These are phyloP conservation scores for Acacia concinna DNA, from an alignment of 331 rosid species.

Conservation along the genomic window DNA sequence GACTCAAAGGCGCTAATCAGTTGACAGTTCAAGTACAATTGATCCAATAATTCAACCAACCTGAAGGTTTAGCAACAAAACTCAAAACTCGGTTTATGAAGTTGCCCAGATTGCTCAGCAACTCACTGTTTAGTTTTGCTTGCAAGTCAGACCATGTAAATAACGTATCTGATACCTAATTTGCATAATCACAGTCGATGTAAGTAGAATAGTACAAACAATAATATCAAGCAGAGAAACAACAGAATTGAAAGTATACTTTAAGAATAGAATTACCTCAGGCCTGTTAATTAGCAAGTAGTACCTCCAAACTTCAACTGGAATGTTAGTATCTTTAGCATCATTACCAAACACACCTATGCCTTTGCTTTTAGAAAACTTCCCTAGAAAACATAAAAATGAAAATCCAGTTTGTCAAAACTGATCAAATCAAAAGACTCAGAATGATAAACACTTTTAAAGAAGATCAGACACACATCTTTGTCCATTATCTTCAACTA, in stretches of 20 bases:
- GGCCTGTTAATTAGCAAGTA: constrained; percentile 92
- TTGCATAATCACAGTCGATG: constrained; percentile 30
- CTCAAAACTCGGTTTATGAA: constrained; percentile 89
- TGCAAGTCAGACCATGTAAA: constrained; percentile 93
- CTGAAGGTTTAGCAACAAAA: constrained; percentile 94
- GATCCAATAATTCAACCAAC: constrained; percentile 48
- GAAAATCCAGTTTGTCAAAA: constrained; percentile 21
- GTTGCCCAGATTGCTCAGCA: constrained; percentile 93
- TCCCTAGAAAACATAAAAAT: constrained; percentile 49
- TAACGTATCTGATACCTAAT: constrained; percentile 85
- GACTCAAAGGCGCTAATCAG: constrained; percentile 23
- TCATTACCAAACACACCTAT: constrained; percentile 92
- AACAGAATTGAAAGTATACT: background rate
- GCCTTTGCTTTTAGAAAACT: constrained; percentile 97
- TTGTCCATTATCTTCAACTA: constrained; percentile 11
- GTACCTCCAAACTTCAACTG: constrained; percentile 97
- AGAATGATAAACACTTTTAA: constrained; percentile 2
- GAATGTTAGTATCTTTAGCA: constrained; percentile 88
- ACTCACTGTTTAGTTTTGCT: constrained; percentile 85
- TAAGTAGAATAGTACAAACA: background rate
- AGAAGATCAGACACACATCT: constrained; percentile 14
- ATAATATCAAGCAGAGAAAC: constrained; percentile 4
- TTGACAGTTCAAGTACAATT: constrained; percentile 22
- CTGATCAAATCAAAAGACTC: background rate
- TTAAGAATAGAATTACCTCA: constrained; percentile 56